Conservation (phyloP, 306 rosid species). For the Glycyrrhiza uralensis region DNA sequence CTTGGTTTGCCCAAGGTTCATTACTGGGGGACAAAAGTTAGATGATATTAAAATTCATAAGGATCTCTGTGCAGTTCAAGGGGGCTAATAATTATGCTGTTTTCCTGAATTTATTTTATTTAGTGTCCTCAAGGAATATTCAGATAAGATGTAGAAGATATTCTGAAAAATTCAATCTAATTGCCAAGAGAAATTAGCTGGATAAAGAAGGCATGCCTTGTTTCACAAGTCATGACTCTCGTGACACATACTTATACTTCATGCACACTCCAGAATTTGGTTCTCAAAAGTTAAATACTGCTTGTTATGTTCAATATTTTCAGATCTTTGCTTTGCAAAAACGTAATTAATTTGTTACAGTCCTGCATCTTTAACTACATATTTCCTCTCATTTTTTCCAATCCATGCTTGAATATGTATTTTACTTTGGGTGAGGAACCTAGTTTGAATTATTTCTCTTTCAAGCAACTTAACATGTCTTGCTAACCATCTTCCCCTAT, state of each 20-base stretch:
- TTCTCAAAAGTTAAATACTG: neutral
- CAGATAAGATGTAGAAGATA: neutral
- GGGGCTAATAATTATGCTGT: neutral
- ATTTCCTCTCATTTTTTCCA: neutral
- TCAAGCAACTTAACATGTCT: neutral
- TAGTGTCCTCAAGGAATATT: neutral
- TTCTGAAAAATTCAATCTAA: neutral
- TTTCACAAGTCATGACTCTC: neutral
- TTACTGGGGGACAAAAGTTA: neutral
- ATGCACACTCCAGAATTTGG: neutral
- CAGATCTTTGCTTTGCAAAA: neutral
- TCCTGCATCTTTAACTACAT: neutral
- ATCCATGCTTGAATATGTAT: neutral
- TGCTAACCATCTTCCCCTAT: slow-evolving; percentile 17
- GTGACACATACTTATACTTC: neutral
- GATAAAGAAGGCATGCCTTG: neutral
- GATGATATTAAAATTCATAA: slow-evolving; percentile 2
- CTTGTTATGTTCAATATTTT: neutral
- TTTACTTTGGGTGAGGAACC: neutral
- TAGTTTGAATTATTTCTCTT: neutral
- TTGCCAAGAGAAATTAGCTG: slow-evolving; percentile 5
- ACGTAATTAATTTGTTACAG: neutral
- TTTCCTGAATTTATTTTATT: neutral
- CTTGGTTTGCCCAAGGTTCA: neutral
- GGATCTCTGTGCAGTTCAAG: neutral